These are phyloP conservation scores for Pyricularia sp. DNA, from an alignment of 2,329 filamentous ascomycete species.

Conservation along the genomic window DNA sequence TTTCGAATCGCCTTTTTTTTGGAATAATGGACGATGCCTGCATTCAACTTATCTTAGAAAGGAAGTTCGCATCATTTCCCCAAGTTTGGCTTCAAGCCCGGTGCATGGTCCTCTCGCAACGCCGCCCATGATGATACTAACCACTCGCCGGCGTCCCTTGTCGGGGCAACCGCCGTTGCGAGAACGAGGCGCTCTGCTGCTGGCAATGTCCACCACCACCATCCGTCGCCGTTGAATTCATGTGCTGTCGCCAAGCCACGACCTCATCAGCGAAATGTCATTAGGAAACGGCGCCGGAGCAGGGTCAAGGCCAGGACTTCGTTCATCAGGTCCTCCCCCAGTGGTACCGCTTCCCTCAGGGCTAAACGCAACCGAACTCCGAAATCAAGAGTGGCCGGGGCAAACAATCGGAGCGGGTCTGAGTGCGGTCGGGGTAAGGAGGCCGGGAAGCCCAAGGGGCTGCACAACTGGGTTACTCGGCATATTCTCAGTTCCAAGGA, in stretches of 20 bases:
- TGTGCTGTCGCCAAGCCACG: constrained; percentile 20
- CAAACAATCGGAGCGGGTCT: not conserved
- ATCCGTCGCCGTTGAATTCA: constrained; percentile 20
- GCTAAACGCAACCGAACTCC: constrained; percentile 3
- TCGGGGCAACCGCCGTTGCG: constrained; percentile 13
- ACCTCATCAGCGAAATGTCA: constrained; percentile 25
- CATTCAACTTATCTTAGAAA: constrained; percentile 34
- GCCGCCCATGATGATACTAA: constrained; percentile 7
- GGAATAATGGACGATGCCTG: constrained; percentile 32
- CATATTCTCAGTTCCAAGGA: constrained; percentile 6
- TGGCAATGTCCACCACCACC: not conserved
- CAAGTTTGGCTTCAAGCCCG: constrained; percentile 18
- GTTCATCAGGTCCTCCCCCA: constrained; percentile 12
- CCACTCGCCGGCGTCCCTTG: constrained; percentile 9
- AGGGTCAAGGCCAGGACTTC: constrained; percentile 22
- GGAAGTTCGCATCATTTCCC: constrained; percentile 29
- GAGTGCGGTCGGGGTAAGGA: not conserved
- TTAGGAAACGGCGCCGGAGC: constrained; percentile 20
- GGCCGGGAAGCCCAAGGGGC: constrained; percentile 1
- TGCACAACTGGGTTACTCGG: constrained; percentile 5
- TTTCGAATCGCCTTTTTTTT: constrained; percentile 24
- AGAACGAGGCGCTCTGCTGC: not conserved
- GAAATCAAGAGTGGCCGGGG: not conserved
- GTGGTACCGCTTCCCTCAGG: constrained; percentile 7
- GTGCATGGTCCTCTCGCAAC: constrained; percentile 7